Percentiles rank a stretch among this genome's conserved stretches.
These are phyloP conservation scores for Xylaria longipes DNA, from an alignment of 495 filamentous ascomycete genomes.

Conservation along the genomic window DNA sequence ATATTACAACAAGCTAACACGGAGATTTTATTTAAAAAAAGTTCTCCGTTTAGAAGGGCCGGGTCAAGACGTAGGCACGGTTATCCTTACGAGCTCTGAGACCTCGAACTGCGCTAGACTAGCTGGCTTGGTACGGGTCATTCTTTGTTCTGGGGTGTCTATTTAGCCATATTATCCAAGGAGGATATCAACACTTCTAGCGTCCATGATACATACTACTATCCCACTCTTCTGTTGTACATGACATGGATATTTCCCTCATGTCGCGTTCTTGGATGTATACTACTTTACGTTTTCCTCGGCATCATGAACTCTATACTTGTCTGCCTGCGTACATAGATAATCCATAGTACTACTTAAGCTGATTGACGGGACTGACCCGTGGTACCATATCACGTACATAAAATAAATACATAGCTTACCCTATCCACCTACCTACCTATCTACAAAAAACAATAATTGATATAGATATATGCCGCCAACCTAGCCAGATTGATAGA, in stretches of 20 bases:
- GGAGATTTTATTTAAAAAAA: background rate
- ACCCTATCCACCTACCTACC: background rate
- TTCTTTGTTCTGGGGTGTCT: slow-evolving; percentile 1
- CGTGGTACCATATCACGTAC: no score
- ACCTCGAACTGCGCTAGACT: background rate
- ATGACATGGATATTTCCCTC: background rate
- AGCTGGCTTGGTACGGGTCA: background rate
- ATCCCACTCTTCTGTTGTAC: slow-evolving; percentile 1
- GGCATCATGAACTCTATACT: background rate
- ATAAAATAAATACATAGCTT: background rate
- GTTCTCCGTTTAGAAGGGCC: background rate
- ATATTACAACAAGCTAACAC: background rate
- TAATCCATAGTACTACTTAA: no score
- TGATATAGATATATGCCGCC: no score
- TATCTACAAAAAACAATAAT: no score
- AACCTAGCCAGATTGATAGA: no score
- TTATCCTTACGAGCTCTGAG: background rate
- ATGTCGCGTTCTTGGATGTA: background rate
- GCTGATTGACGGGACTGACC: no score
- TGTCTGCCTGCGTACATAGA: background rate
- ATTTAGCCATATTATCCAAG: background rate
- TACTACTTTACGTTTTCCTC: background rate
- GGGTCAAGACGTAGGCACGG: background rate
- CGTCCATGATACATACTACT: background rate
- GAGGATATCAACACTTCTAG: background rate